Conservation (phyloP, 306 rosid genomes). For the Fragaria ananassa region DNA sequence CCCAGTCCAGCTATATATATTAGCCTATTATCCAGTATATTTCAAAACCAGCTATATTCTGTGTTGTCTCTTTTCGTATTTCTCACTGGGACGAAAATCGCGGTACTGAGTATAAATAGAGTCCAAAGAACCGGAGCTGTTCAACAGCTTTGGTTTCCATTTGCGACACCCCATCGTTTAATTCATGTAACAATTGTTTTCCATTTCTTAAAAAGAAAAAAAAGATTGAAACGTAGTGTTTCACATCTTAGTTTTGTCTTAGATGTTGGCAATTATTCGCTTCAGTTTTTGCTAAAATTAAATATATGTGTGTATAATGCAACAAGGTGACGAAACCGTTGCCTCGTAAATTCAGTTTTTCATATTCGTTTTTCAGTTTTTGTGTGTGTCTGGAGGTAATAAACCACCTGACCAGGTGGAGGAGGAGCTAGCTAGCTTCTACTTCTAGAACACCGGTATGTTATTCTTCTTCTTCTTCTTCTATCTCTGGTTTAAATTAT, state of each 20-base stretch:
- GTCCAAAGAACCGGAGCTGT: conserved; percentile 23
- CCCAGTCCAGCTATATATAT: background rate
- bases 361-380: background rate
- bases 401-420: background rate
- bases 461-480: background rate
- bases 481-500: background rate
- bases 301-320: conserved; percentile 1
- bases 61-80: background rate
- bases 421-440: background rate
- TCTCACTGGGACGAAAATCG: conserved; percentile 19
- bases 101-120: conserved; percentile 26
- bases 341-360: conserved; percentile 32
- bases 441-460: background rate
- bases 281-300: conserved; percentile 9
- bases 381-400: background rate
- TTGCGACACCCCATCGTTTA: background rate
- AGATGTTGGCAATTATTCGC: background rate
- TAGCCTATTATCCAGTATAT: too few species aligned
- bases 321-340: conserved; percentile 17
- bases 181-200: background rate
- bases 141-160: conserved; percentile 18
- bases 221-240: conserved; percentile 20
- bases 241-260: conserved; percentile 6
- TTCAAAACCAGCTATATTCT: background rate
- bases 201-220: background rate